Base-by-base conservation (phyloP, 768 basidiomycete genomes). In the Omphalotus guepiniiformis region DNA sequence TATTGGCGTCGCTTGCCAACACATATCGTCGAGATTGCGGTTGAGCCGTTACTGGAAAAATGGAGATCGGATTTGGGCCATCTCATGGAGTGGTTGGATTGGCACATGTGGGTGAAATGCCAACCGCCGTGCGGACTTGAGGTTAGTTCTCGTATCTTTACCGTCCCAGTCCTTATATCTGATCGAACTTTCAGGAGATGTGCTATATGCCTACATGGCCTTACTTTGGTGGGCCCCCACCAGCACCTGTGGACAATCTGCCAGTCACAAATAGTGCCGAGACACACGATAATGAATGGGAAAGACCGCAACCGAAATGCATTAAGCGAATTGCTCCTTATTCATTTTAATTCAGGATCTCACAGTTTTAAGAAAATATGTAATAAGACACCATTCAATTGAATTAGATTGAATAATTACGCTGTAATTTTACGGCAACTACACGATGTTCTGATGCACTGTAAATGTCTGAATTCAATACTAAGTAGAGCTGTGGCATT, bases 41-140 rank as follows among this genome's bases (percentile, higher is more conserved):
- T n/a, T n/a, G n/a, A 55, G 19, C 30, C 53, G 21, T 22, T 67
- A 34, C 29, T 61, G n/a, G 18, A 19, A 11, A 27, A 42, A 4
- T 79, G 78, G 78, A 55, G 44, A 6, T 37, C 29, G 18, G 63
- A 68, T 7, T 39, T 74, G 19, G 50, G 62, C 6, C 50, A 40
- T 2, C 53, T 80, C 18, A 74, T 79, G 68, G 37, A 29, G 0
- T 80, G 79, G 78, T 58, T 80, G 0, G 78, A 74, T 50, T 81
- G 79, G 78, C 68, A 60, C 30, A 57, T 67, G 6, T 80, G 79
- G 78, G 53, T 70, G 2, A 73, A 62, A 36, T 80, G 79, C 42
- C 58, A 56, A 2, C 76, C 78, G 22, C 65, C 56, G 1, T 81
- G 79, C 59, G 56, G 55, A 7, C 58, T 61, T 25, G 71, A 78